Percentiles rank a stretch among this genome's conserved stretches.
Evolutionary conservation across 2,329 filamentous ascomycete species (phyloP).

Genomic region (Aspergillus sp.): DNA sequence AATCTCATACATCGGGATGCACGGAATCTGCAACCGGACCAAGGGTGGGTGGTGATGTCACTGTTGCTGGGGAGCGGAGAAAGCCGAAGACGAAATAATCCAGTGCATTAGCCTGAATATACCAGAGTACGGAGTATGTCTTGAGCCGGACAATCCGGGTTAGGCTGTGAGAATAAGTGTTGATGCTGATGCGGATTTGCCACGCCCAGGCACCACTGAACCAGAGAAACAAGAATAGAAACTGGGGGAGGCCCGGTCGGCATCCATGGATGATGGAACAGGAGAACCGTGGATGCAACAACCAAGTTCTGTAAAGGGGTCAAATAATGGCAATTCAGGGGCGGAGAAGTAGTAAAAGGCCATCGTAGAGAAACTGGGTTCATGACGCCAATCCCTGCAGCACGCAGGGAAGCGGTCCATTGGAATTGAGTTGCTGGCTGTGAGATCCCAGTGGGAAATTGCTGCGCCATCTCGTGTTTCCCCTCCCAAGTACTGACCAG

Average conservation of each 20-base stretch:
- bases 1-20: constrained; percentile 2
- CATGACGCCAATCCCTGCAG: too few relatives aligned
- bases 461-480: constrained; percentile 7
- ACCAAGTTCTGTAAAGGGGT: background rate
- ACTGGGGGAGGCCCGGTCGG: background rate
- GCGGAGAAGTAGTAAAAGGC: background rate
- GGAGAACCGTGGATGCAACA: background rate
- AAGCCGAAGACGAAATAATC: background rate
- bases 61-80: constrained; percentile 1
- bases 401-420: background rate
- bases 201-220: background rate
- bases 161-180: too few relatives aligned
- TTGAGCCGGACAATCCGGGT: too few relatives aligned
- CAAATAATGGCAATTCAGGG: background rate
- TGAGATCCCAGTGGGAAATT: background rate
- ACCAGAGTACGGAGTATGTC: background rate
- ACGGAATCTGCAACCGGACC: constrained; percentile 2
- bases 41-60: constrained; percentile 6
- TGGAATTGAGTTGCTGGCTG: background rate
- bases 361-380: too few relatives aligned
- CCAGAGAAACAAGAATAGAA: background rate
- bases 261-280: background rate
- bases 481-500: background rate
- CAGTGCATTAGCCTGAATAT: too few relatives aligned
- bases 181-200: background rate